Evolutionary conservation across 306 rosid species (phyloP), one percentile per base, ranked within the genome.

Genomic region (Potentilla sterilis): DNA sequence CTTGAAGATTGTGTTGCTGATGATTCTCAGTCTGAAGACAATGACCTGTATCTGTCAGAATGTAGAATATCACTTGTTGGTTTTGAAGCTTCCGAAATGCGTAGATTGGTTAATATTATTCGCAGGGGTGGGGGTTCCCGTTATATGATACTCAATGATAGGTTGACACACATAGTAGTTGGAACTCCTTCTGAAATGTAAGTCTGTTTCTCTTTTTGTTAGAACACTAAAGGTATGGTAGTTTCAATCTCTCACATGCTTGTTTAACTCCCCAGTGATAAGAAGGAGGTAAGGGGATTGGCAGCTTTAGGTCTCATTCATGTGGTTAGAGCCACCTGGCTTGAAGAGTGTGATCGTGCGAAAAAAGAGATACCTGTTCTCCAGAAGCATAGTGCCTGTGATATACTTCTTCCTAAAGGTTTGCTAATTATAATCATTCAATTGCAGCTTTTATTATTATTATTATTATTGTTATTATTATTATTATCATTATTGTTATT

Each of bases 121-220:
- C 97, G 93, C 59, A 89, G 81, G 75, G 98, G 97, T 59, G 98
- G 97, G 76, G 98, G 97, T 57, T 88, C 96, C 73, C 86, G 97
- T 22, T 92, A 86, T 83, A 87, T 92, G 89, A 74, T 75, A 35
- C 81, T 85, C 75, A 89, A 88, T 85, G 97, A 90, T 76, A 90
- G 81, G 76, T 82, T 95, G 86, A 95, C 97, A 6, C 98, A 92
- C 89, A 86, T 95, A 81, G 84, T 92, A 38, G 84, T 89, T 84
- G 98, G 98, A 74, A 80, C 75, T 73, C 97, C 92, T 72, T 87
- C 96, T 16, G 97, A 95, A 85, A 80, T 46, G 98, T 95, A 83
- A 89, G 89, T 75, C 47, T 59, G 64, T 67, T 61, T 43, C 74
- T 65, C 41, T 52, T 35, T 24, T 7, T 74, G 42, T 38, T 55